Base-by-base conservation (phyloP, 306 rosid species). In the Vigna mungo region DNA sequence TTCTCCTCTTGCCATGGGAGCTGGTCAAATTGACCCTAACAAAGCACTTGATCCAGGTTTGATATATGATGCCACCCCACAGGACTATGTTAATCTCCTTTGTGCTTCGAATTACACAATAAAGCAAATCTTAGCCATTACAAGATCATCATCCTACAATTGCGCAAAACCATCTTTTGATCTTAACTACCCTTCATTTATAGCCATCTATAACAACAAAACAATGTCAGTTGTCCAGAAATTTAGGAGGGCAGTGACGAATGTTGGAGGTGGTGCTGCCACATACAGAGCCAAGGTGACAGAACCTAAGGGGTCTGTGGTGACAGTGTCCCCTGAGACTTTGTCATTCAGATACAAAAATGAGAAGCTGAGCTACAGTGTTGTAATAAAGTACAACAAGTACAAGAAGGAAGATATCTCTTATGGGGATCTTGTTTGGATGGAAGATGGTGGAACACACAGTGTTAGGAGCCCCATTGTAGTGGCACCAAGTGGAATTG, bases 131-230 rank as follows among this genome's bases (percentile, higher is more conserved):
- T 9, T 39, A 20, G 15, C 68, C 18, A 80, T 87, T 49, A 84
- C 87, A 10, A 80, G 88, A 56, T 83, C 85, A 47, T 9, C 7
- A 1, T 71, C 77, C 23, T 87, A 85, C 12, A 64, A 47, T 3
- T 87, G 87, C 66, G 80, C 74, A 9, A 70, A 74, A n/a, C 81
- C 89, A n/a, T 83, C 85, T 2, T 60, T 58, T 14, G 88, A 85
- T 78, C 77, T 84, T 34, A 87, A 89, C 43, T 79, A 85, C 52
- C 93, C 93, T 20, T 87, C 91, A 1, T 85, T 89, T 72, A 69
- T 87, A 9, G 74, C 64, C 4, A 61, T 74, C 4, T 79, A 74
- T 18, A 56, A 39, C 1, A 71, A 53, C 30, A 15, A 70, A 48
- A 74, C 71, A 41, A 47, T 36, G 12, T 54, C 49, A 15, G 23